These are phyloP conservation scores for Viola pubescens DNA, from an alignment of 441 rosid species.

Conservation along the genomic window DNA sequence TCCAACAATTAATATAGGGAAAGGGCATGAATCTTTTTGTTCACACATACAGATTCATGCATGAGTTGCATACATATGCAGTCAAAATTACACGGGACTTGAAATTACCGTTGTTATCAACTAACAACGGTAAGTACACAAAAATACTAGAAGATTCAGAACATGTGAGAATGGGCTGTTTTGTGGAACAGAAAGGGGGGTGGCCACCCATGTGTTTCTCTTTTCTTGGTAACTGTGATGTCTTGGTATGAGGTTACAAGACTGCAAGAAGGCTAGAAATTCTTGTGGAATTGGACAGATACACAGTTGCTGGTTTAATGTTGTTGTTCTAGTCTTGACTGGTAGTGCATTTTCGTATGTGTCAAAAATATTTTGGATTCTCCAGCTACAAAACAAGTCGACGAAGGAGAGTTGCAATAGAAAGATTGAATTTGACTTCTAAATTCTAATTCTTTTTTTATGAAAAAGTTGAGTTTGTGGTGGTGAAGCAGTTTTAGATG, in stretches of 20 bases:
- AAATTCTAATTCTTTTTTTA: background rate
- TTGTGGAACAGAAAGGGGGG: constrained; percentile 17
- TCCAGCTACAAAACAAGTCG: constrained; percentile 15
- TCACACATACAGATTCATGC: constrained; percentile 1
- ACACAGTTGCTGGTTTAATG: constrained; percentile 47
- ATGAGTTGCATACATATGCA: background rate
- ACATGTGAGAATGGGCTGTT: constrained; percentile 44
- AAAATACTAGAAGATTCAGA: constrained; percentile 11
- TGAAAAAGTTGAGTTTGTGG: constrained; percentile 21
- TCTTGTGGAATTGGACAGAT: constrained; percentile 37
- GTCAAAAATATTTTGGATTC: constrained; percentile 25
- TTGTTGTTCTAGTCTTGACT: constrained; percentile 20
- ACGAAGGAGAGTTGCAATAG: constrained; percentile 14
- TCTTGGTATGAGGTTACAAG: constrained; percentile 42
- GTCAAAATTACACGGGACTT: background rate
- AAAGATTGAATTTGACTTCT: constrained; percentile 15
- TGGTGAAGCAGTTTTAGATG: constrained; percentile 18
- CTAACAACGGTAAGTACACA: background rate
- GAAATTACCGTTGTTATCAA: constrained; percentile 1
- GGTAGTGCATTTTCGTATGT: constrained; percentile 22
- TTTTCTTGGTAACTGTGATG: constrained; percentile 36
- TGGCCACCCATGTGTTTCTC: constrained; percentile 29
- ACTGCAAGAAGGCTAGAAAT: constrained; percentile 31
- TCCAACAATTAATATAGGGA: too few species aligned
- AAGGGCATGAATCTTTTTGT: too few species aligned